Percentiles rank a stretch among this genome's conserved stretches.
Conservation (phyloP, 495 filamentous ascomycete genomes). For the Cryomyces minteri region DNA sequence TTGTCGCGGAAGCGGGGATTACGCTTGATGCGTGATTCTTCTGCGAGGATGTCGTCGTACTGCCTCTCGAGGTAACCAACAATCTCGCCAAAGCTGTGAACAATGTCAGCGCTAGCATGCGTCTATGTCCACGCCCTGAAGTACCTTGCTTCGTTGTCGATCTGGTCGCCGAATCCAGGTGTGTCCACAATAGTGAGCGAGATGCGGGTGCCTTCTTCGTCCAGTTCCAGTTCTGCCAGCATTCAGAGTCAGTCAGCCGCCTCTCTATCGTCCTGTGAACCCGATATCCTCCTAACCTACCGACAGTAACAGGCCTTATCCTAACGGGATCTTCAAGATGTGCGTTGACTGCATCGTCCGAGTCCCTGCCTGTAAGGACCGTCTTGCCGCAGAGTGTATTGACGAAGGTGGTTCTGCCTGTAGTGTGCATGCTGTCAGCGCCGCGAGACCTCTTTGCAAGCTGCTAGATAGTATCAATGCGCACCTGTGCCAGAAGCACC, state of each 20-base stretch:
- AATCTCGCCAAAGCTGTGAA: constrained; percentile 76
- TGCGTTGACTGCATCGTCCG: constrained; percentile 71
- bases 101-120: background rate
- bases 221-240: constrained; percentile 68
- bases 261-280: background rate
- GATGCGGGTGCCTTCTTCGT: constrained; percentile 96
- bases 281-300: constrained; percentile 25
- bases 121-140: background rate
- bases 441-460: background rate
- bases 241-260: background rate
- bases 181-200: constrained; percentile 97
- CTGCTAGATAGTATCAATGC: background rate
- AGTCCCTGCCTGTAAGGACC: constrained; percentile 74
- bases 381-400: constrained; percentile 96
- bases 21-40: constrained; percentile 99
- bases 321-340: constrained; percentile 92
- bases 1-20: constrained; percentile 98
- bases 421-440: background rate
- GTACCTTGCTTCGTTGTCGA: constrained; percentile 97
- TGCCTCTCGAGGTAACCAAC: constrained; percentile 94
- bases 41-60: constrained; percentile 97
- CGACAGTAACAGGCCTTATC: constrained; percentile 96
- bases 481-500: constrained; percentile 95
- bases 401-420: constrained; percentile 95
- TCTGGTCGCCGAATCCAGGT: constrained; percentile 94